These are phyloP conservation scores for Daldinia bambusicola DNA, from an alignment of 495 filamentous ascomycete species.

Conservation along the genomic window DNA sequence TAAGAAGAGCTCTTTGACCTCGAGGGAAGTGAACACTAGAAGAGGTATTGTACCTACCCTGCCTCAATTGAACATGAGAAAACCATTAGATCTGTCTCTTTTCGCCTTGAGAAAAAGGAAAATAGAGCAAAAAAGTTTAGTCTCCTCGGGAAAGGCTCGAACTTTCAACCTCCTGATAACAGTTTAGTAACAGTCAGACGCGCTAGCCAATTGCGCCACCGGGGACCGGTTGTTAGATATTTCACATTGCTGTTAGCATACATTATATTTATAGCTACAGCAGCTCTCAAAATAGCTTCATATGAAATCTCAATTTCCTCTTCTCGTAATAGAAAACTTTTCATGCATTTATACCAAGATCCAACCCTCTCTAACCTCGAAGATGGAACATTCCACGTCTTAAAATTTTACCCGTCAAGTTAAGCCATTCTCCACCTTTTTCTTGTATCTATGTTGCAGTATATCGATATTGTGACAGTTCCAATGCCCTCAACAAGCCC, in stretches of 20 bases:
- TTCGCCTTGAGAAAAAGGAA: not conserved
- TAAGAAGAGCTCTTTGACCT: too few species aligned
- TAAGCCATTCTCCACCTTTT: not conserved
- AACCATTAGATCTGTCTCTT: not conserved
- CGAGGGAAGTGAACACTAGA: too few species aligned
- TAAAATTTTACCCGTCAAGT: not conserved
- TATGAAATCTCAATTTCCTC: not conserved
- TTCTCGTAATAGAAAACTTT: not conserved
- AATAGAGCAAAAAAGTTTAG: not conserved
- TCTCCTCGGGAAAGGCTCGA: constrained; percentile 9
- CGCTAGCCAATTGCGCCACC: constrained; percentile 9
- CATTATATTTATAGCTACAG: not conserved
- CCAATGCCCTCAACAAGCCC: not conserved
- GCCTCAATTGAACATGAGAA: not conserved
- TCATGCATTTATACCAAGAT: not conserved
- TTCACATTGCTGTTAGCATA: not conserved
- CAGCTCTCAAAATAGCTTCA: not conserved
- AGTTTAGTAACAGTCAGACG: constrained; percentile 3
- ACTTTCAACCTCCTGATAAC: constrained; percentile 10
- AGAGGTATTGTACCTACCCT: too few species aligned
- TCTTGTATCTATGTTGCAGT: not conserved
- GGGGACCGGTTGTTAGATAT: not conserved
- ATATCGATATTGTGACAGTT: not conserved
- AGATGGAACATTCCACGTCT: not conserved
- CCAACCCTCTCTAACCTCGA: not conserved